These are phyloP conservation scores for Aspergillus sp. DNA, from an alignment of 2,329 filamentous ascomycete species.

Conservation along the genomic window DNA sequence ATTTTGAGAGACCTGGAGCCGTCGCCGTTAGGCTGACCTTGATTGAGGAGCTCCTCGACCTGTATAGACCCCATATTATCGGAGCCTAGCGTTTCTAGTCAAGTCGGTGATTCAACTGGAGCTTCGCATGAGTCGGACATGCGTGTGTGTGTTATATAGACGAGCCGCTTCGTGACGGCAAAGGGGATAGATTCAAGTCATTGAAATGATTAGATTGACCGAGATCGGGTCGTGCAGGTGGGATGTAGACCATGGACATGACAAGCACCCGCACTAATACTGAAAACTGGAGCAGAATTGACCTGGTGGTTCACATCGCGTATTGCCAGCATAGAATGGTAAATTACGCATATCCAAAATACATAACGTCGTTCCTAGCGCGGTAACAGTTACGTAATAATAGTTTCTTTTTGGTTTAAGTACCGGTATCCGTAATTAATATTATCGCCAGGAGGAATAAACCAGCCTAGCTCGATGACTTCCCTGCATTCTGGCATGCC, in stretches of 20 bases:
- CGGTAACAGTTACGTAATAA: too few relatives aligned
- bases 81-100: conserved; percentile 7
- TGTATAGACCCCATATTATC: conserved; percentile 15
- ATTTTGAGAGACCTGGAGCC: conserved; percentile 29
- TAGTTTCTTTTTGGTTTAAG: neutral
- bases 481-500: neutral
- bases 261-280: neutral
- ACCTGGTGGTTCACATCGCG: too few relatives aligned
- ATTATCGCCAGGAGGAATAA: neutral
- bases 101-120: neutral
- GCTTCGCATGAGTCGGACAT: conserved; percentile 10
- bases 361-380: too few relatives aligned
- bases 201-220: neutral
- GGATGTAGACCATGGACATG: neutral
- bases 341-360: too few relatives aligned
- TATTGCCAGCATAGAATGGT: too few relatives aligned
- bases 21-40: conserved; percentile 6
- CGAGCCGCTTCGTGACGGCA: neutral
- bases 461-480: neutral
- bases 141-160: conserved; percentile 2
- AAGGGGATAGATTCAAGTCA: neutral
- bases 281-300: neutral
- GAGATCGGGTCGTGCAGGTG: conserved; percentile 3
- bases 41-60: neutral
- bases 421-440: neutral